Percentiles rank a stretch among this genome's conserved stretches.
Conservation (phyloP, 257 asterid species). For the Vinca minor region DNA sequence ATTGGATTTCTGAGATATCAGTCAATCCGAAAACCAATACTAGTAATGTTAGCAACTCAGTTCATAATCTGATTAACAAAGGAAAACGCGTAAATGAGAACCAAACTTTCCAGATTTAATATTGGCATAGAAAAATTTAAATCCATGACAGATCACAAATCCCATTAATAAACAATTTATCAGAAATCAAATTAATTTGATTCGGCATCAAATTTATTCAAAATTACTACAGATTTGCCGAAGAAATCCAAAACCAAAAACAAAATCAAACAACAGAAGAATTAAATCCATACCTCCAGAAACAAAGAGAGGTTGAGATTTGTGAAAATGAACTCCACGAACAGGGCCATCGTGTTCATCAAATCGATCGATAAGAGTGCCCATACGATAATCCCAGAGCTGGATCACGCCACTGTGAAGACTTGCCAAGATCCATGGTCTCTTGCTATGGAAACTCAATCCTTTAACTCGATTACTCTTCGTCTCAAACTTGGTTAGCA, state of each 20-base stretch:
- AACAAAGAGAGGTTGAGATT: slow-evolving; percentile 84
- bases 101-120: no score
- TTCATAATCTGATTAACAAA: not conserved
- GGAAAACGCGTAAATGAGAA: no score
- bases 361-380: slow-evolving; percentile 87
- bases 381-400: slow-evolving; percentile 99
- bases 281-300: slow-evolving; percentile 60
- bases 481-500: slow-evolving; percentile 96
- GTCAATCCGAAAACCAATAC: slow-evolving; percentile 6
- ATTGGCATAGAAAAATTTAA: no score
- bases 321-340: slow-evolving; percentile 83
- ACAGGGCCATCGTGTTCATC: slow-evolving; percentile 97
- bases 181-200: no score
- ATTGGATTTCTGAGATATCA: not conserved
- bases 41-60: not conserved
- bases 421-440: slow-evolving; percentile 99
- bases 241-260: no score
- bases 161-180: not conserved
- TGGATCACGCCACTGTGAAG: slow-evolving; percentile 98
- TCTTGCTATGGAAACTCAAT: slow-evolving; percentile 79
- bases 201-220: no score
- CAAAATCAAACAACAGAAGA: not conserved
- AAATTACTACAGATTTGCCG: slow-evolving; percentile 3
- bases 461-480: slow-evolving; percentile 99
- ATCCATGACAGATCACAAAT: not conserved